These are phyloP conservation scores for Cytospora paraplurivora DNA, from an alignment of 2,329 filamentous ascomycete genomes.

Conservation along the genomic window DNA sequence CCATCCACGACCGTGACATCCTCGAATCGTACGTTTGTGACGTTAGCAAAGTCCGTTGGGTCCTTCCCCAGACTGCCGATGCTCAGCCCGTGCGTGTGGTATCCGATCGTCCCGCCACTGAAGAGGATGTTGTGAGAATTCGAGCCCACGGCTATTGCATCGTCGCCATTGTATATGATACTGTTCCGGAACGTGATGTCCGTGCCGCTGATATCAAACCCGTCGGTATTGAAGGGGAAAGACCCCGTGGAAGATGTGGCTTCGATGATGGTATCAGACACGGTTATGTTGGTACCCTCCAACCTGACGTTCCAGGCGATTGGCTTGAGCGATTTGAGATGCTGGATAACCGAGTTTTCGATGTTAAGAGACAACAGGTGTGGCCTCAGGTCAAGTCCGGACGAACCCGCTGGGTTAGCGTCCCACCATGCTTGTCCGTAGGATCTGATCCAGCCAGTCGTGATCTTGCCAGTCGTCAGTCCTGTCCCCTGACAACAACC, in stretches of 20 bases:
- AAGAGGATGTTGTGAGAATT: conserved; percentile 44
- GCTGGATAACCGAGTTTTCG: conserved; percentile 39
- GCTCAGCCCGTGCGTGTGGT: conserved; percentile 46
- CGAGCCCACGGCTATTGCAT: conserved; percentile 44
- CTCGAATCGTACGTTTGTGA: conserved; percentile 46
- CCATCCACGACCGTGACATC: conserved; percentile 45
- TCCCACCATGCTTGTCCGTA: conserved; percentile 51
- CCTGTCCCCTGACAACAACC: not conserved
- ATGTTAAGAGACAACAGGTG: conserved; percentile 44
- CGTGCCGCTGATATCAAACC: conserved; percentile 37
- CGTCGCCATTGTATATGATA: conserved; percentile 44
- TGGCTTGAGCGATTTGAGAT: conserved; percentile 47
- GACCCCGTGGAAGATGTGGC: conserved; percentile 39
- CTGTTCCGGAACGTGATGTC: conserved; percentile 37
- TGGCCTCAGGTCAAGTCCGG: conserved; percentile 43
- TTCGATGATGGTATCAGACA: conserved; percentile 44
- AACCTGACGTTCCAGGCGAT: conserved; percentile 47
- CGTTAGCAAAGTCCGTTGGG: conserved; percentile 40
- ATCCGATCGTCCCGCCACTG: conserved; percentile 44
- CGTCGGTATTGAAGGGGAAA: conserved; percentile 47
- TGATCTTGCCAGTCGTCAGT: conserved; percentile 23
- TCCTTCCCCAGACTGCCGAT: conserved; percentile 47
- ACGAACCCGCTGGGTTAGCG: conserved; percentile 42
- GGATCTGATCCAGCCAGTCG: conserved; percentile 47
- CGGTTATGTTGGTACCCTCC: conserved; percentile 43